Evolutionary conservation across 1,284 basidiomycete species (phyloP).

Genomic region (Sporisorium iseilematis-ciliati): DNA sequence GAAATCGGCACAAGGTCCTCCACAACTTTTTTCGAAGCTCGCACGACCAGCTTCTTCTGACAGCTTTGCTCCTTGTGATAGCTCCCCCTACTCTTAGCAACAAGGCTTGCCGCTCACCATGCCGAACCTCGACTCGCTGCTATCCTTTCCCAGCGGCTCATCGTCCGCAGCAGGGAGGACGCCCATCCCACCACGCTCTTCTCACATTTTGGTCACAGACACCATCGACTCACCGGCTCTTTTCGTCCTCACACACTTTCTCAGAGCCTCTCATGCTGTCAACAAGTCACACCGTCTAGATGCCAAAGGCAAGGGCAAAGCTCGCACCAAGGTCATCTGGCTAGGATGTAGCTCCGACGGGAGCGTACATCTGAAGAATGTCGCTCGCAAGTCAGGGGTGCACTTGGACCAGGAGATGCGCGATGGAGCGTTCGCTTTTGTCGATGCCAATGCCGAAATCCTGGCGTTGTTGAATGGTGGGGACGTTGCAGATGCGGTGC

Average conservation of each 20-base stretch:
- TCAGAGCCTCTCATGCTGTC: slow-evolving; percentile 29
- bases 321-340: slow-evolving; percentile 48
- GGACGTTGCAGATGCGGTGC: background rate
- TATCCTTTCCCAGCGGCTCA: slow-evolving; percentile 35
- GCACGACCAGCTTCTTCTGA: slow-evolving; percentile 17
- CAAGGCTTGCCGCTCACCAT: slow-evolving; percentile 10
- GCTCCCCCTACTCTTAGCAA: background rate
- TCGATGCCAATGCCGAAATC: slow-evolving; percentile 28
- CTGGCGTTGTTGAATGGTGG: background rate
- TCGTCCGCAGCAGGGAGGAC: slow-evolving; percentile 24
- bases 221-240: slow-evolving; percentile 52
- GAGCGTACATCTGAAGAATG: slow-evolving; percentile 36
- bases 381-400: slow-evolving; percentile 46
- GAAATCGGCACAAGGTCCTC: slow-evolving; percentile 9
- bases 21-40: slow-evolving; percentile 15
- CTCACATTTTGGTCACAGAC: slow-evolving; percentile 53
- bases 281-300: slow-evolving; percentile 19
- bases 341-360: slow-evolving; percentile 47
- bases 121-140: slow-evolving; percentile 46
- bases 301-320: slow-evolving; percentile 19
- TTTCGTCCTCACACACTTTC: slow-evolving; percentile 50
- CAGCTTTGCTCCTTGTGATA: background rate
- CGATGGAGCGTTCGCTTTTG: slow-evolving; percentile 28
- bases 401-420: slow-evolving; percentile 39
- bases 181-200: slow-evolving; percentile 45